Evolutionary conservation across 306 rosid species (phyloP).

Genomic region (Inga laurina): DNA sequence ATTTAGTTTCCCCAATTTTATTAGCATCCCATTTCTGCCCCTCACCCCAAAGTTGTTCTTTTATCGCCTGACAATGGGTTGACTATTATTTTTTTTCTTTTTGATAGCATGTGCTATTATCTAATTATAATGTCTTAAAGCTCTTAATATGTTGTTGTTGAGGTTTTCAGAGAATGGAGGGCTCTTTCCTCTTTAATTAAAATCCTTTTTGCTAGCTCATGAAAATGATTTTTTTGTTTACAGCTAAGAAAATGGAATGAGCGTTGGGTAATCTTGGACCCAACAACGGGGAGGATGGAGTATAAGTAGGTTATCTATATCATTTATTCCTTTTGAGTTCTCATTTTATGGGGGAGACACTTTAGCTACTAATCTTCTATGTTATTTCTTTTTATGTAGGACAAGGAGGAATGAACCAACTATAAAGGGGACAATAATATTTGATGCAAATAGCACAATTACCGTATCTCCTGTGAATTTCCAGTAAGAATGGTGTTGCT

Average conservation of each 20-base stretch:
- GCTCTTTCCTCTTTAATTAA: neutral
- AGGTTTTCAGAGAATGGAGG: slow-evolving; percentile 4
- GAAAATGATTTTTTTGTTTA: slow-evolving; percentile 4
- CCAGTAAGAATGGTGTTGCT: slow-evolving; percentile 64
- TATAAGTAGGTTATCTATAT: slow-evolving; percentile 72
- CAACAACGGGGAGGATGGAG: slow-evolving; percentile 96
- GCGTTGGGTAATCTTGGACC: slow-evolving; percentile 95
- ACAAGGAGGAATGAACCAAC: slow-evolving; percentile 83
- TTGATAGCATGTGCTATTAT: neutral
- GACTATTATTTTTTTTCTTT: neutral
- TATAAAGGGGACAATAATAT: slow-evolving; percentile 80
- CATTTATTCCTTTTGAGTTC: neutral
- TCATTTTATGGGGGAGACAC: slow-evolving; percentile 1
- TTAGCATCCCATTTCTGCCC: neutral
- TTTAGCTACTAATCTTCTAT: slow-evolving; percentile 16
- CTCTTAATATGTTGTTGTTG: neutral
- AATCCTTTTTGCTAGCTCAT: slow-evolving; percentile 23
- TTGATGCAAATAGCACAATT: slow-evolving; percentile 92
- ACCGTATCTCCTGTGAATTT: slow-evolving; percentile 92
- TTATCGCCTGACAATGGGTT: neutral
- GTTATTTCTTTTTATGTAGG: slow-evolving; percentile 49
- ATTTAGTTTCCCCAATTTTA: neutral
- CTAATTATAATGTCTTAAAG: neutral
- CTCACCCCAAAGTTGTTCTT: neutral
- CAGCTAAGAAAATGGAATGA: slow-evolving; percentile 99